phyloP scores from a whole-genome alignment of 495 filamentous ascomycete species.

The Lophiotrema nucula region DNA sequence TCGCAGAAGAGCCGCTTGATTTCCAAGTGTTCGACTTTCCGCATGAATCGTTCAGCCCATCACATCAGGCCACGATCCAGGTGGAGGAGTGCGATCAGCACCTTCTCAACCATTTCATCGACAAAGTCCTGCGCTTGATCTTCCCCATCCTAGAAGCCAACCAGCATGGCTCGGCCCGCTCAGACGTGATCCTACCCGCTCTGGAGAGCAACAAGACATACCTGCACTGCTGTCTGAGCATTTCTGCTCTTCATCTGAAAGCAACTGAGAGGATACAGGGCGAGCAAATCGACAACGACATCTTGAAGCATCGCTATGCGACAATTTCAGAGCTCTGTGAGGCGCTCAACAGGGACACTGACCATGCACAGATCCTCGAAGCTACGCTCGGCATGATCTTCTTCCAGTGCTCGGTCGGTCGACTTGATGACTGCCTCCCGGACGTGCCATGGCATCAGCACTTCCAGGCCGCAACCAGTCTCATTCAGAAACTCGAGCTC shows the following conservation, averaged over 20 bases:
- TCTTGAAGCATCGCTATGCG: conserved; percentile 88
- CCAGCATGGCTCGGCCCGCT: conserved; percentile 72
- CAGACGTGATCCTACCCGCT: conserved; percentile 78
- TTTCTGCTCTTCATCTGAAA: conserved; percentile 92
- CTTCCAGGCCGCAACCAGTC: conserved; percentile 82
- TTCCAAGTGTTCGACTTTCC: conserved; percentile 76
- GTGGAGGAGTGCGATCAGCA: conserved; percentile 86
- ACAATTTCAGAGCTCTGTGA: conserved; percentile 85
- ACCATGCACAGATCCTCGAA: conserved; percentile 88
- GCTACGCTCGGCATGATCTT: conserved; percentile 95
- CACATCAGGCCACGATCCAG: conserved; percentile 69
- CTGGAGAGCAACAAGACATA: conserved; percentile 90
- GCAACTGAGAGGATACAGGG: conserved; percentile 64
- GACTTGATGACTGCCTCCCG: conserved; percentile 78
- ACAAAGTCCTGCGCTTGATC: conserved; percentile 80
- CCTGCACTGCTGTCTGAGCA: conserved; percentile 92
- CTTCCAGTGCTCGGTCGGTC: conserved; percentile 91
- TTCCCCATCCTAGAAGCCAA: conserved; percentile 90
- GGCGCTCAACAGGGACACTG: conserved; percentile 71
- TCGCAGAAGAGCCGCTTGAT: conserved; percentile 64
- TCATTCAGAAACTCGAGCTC: conserved; percentile 84
- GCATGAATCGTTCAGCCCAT: conserved; percentile 53
- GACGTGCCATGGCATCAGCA: conserved; percentile 97
- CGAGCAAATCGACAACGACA: conserved; percentile 85
- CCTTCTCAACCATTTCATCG: conserved; percentile 87